These are phyloP conservation scores for Ganoderma sinense DNA, from an alignment of 1,284 basidiomycete species.

Conservation along the genomic window DNA sequence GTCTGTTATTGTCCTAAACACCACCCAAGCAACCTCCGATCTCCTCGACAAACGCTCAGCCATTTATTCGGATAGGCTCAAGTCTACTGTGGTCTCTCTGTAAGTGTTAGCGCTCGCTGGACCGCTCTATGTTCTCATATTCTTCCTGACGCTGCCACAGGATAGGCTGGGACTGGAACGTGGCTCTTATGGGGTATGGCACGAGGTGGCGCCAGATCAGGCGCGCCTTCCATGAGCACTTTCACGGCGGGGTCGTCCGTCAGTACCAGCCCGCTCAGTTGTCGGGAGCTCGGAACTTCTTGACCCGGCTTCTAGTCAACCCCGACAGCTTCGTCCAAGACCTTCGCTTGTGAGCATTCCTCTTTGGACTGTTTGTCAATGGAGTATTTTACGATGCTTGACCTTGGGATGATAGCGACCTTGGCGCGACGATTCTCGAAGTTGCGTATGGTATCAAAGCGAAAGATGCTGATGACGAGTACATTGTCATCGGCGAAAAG, in stretches of 20 bases:
- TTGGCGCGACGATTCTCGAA: slow-evolving; percentile 22
- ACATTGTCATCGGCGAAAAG: slow-evolving; percentile 19
- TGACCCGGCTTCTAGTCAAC: slow-evolving; percentile 13
- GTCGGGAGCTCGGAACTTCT: slow-evolving; percentile 13
- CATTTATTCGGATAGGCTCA: slow-evolving; percentile 41
- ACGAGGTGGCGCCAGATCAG: slow-evolving; percentile 31
- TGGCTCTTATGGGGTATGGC: slow-evolving; percentile 32
- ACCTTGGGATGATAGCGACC: slow-evolving; percentile 9
- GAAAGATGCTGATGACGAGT: slow-evolving; percentile 13
- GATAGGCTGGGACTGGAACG: slow-evolving; percentile 31
- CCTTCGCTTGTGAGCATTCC: slow-evolving; percentile 19
- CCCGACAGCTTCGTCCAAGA: slow-evolving; percentile 22
- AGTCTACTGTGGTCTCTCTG: slow-evolving; percentile 19
- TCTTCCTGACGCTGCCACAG: slow-evolving; percentile 6
- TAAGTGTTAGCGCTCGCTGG: background rate
- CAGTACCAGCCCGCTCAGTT: slow-evolving; percentile 19
- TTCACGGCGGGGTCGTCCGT: slow-evolving; percentile 24
- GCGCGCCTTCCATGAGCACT: slow-evolving; percentile 30
- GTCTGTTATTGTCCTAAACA: slow-evolving; percentile 13
- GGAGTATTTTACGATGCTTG: background rate
- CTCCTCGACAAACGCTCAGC: slow-evolving; percentile 27
- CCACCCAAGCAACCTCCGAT: slow-evolving; percentile 16
- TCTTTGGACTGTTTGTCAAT: background rate
- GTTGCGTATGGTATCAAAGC: slow-evolving; percentile 22
- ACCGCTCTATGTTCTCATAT: background rate